Base-by-base conservation (phyloP, 805 yeast genomes). In the Saturnispora mendoncae region DNA sequence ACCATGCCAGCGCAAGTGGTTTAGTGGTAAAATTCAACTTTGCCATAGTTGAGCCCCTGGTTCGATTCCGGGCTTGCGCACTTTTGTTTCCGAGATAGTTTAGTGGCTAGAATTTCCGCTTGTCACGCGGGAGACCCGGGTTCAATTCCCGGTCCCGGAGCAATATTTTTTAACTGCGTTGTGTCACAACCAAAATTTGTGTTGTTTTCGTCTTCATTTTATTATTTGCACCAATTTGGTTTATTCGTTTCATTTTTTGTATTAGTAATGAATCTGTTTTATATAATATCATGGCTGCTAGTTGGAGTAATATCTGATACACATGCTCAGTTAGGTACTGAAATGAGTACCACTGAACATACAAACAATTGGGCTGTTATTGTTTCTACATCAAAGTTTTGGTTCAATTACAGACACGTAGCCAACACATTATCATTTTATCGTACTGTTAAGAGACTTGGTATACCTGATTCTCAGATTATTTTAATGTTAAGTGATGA, bases 331-430 rank as follows among this genome's bases (percentile, higher is more conserved):
- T 13, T n/a, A 4, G 17, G 25, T 5, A 20, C 15, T n/a, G 23
- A 17, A 19, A 34, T 19, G 12, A 3, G 20, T 18, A 25, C 33
- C 14, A 14, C 48, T 41, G 48, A 47, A 64, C 75, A 87, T 51
- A 75, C 79, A 25, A 76, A 75, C 54, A 76, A 75, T 56, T 75
- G 80, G 80, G 90, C 98, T 0, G 97, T 92, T 4, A 65, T 92
- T 34, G 96, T 92, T 29, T 86, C 95, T 2, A 90, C 99, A 1
- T 87, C 97, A 10, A 68, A 97, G 45, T 92, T 92, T 64, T 92
- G 99, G 99, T 92, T 92, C 71, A 92, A 92, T 61, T 92, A 92
- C 58, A 72, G 98, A 58, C 99, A 92, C 61, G 85, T 90, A 86
- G 97, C 98, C 29, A 92, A 92, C 61, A 95, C 84, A 24, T 67